These are phyloP conservation scores for Amanita polypyramis DNA, from an alignment of 768 basidiomycete genomes.

Conservation along the genomic window DNA sequence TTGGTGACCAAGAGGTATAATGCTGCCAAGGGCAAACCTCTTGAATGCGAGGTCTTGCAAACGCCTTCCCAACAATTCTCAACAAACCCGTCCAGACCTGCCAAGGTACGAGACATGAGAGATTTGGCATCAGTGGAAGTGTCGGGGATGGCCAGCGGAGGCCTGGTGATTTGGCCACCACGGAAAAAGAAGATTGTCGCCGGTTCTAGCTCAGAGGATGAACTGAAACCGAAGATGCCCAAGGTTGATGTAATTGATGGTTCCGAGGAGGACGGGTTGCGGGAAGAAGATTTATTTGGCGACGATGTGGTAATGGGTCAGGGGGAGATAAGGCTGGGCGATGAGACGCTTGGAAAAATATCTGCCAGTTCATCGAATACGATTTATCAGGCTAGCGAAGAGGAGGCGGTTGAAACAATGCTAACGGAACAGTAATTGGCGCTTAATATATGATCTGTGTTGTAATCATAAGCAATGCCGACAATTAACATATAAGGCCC, in stretches of 20 bases:
- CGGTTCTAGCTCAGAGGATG: not conserved
- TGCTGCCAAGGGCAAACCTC: conserved; percentile 19
- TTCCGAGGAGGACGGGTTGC: not conserved
- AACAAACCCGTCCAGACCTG: conserved; percentile 25
- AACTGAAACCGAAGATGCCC: not conserved
- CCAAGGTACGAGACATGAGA: conserved; percentile 27
- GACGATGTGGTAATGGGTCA: not conserved
- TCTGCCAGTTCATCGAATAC: conserved; percentile 5
- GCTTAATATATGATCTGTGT: no score
- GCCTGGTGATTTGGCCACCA: conserved; percentile 38
- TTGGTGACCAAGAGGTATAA: conserved; percentile 29
- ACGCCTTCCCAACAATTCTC: conserved; percentile 31
- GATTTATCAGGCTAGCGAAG: conserved; percentile 13
- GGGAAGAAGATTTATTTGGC: conserved; percentile 1
- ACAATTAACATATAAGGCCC: not conserved
- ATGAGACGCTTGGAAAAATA: conserved; percentile 7
- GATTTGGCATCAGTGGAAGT: conserved; percentile 39
- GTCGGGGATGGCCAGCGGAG: conserved; percentile 34
- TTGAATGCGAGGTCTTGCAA: conserved; percentile 38
- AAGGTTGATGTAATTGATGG: not conserved
- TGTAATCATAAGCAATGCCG: no score
- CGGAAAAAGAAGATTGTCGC: conserved; percentile 1
- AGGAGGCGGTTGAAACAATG: conserved; percentile 18
- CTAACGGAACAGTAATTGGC: conserved; percentile 11
- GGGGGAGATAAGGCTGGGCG: not conserved